A percentile compares a stretch with the other conserved stretches of the same genome.
Evolutionary conservation across 768 basidiomycete species (phyloP).

Genomic region (Hypholoma sublateritium): DNA sequence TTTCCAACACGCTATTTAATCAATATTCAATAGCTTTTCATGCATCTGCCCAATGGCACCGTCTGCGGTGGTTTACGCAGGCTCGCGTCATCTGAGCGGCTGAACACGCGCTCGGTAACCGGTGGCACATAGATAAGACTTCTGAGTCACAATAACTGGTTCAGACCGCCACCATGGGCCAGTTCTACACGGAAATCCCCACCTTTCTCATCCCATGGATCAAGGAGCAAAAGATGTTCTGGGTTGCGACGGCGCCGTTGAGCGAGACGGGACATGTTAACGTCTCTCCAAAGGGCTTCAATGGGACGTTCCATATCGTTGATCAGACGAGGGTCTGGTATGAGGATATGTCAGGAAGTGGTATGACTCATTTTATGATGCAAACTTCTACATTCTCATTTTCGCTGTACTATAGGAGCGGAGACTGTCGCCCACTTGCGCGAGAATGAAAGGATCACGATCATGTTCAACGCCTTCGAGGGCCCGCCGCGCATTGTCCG

Average conservation of each 20-base stretch:
- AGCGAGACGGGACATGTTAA: slow-evolving; percentile 59
- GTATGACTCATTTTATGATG: slow-evolving; percentile 28
- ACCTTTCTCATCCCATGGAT: slow-evolving; percentile 51
- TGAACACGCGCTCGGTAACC: not conserved
- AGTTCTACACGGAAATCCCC: slow-evolving; percentile 54
- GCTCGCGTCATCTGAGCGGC: too few relatives aligned
- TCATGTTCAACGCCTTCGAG: slow-evolving; percentile 62
- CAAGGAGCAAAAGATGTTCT: slow-evolving; percentile 57
- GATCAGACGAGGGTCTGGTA: slow-evolving; percentile 58
- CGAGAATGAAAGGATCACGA: slow-evolving; percentile 63
- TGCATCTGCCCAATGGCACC: too few relatives aligned
- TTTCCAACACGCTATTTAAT: too few relatives aligned
- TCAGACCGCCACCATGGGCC: slow-evolving; percentile 40
- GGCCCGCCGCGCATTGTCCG: slow-evolving; percentile 59
- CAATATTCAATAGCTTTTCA: too few relatives aligned
- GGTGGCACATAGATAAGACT: not conserved
- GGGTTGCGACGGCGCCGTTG: slow-evolving; percentile 63
- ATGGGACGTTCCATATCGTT: slow-evolving; percentile 52
- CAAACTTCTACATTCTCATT: not conserved
- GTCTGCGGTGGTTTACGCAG: too few relatives aligned
- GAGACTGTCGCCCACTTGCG: slow-evolving; percentile 61
- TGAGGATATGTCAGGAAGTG: slow-evolving; percentile 66
- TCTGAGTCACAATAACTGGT: not conserved
- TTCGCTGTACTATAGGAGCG: slow-evolving; percentile 20
- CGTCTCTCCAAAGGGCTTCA: slow-evolving; percentile 57